A percentile compares a stretch with the other conserved stretches of the same genome.
These are phyloP conservation scores for Furcasterigmium sp. DNA, from an alignment of 2,329 filamentous ascomycete species.

Conservation along the genomic window DNA sequence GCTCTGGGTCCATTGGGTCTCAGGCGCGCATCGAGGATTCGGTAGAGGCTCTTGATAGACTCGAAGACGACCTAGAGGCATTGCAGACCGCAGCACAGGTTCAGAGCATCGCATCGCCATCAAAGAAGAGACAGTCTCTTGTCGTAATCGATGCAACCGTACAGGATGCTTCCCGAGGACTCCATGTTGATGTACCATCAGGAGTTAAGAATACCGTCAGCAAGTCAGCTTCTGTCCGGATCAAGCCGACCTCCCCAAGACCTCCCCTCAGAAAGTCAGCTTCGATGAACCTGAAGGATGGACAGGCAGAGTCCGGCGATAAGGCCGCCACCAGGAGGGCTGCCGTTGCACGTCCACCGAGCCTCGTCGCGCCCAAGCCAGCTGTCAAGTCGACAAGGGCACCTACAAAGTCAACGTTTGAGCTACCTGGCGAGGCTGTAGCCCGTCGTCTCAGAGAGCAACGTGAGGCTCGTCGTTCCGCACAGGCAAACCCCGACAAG, in stretches of 20 bases:
- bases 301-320: constrained; percentile 11
- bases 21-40: constrained; percentile 56
- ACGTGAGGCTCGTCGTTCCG: constrained; percentile 47
- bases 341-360: constrained; percentile 27
- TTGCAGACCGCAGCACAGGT: constrained; percentile 34
- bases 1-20: constrained; percentile 8
- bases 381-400: constrained; percentile 47
- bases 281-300: constrained; percentile 28
- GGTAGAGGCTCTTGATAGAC: constrained; percentile 54
- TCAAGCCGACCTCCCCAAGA: constrained; percentile 31
- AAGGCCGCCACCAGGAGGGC: constrained; percentile 17
- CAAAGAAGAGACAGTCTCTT: constrained; percentile 7
- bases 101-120: constrained; percentile 23
- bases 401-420: constrained; percentile 50
- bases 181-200: not conserved
- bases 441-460: constrained; percentile 53
- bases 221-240: constrained; percentile 32
- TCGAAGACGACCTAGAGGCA: constrained; percentile 58
- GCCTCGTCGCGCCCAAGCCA: constrained; percentile 39
- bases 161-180: no score
- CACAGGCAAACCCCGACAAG: constrained; percentile 17
- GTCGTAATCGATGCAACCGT: not conserved
- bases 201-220: not conserved
- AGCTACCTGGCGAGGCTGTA: constrained; percentile 58
- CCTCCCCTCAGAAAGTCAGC: constrained; percentile 35